Base-by-base conservation (phyloP, 768 basidiomycete genomes). In the Phylloporus sp. region DNA sequence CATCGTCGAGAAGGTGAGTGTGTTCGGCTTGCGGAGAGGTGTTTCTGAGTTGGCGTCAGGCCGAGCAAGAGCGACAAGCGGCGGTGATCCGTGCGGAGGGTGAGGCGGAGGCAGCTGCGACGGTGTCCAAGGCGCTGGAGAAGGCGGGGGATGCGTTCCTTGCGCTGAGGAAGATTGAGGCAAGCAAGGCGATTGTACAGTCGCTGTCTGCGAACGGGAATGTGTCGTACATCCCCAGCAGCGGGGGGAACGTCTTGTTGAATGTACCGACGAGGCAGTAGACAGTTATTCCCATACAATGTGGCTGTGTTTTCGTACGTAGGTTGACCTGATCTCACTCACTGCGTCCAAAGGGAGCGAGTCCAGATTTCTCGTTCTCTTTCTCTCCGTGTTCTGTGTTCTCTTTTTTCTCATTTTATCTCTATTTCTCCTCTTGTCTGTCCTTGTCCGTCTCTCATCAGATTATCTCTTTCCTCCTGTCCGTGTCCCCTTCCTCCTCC, bases 51-150 rank as follows among this genome's bases (percentile, higher is more conserved):
- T n/a, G 50, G 46, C 22, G 31, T 26, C 57, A 95, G 93, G 95
- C 97, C 26, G 97, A 98, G 68, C 97, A 99, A 86, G 97, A 99
- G 70, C 85, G 95, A 54, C 95, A 98, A 76, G 97, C 97, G 0
- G 89, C 94, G 1, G 95, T 99, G 53, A 97, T 99, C 50, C 84
- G 97, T 41, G 97, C 97, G 1, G 95, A 99, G 70, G 97, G 97
- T 47, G 95, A 99, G 75, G 97, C 95, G 2, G 95, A 98, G 72
- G 97, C 97, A 5, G 97, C 97, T 2, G 73, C 84, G 54, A 95
- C 93, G 47, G 95, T 99, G 64, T 95, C 92, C 16, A 79, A 76
- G 53, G 90, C 97, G 22, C 73, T 99, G 65, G 88, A 91, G 64
- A 90, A 86, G 75, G 95, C 97, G 2, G 95, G 95, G 9, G 95